These are phyloP conservation scores for Fragaria nilgerrensis DNA, from an alignment of 306 rosid species.

Conservation along the genomic window DNA sequence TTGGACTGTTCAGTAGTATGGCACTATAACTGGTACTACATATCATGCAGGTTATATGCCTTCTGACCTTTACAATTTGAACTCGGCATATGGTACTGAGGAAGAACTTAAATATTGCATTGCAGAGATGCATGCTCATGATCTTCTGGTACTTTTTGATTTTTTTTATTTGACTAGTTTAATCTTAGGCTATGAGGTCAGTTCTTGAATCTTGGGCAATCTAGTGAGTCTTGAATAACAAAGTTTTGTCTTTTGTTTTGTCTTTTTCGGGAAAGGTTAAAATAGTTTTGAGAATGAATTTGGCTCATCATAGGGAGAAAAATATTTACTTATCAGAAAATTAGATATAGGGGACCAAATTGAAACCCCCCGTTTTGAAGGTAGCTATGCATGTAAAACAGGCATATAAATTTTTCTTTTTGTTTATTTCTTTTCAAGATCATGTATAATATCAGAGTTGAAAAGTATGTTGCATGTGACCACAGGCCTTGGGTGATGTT, in stretches of 20 bases:
- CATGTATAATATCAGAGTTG: constrained; percentile 6
- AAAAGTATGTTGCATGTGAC: constrained; percentile 20
- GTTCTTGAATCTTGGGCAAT: background rate
- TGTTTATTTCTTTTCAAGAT: background rate
- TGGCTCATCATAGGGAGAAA: background rate
- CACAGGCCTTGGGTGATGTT: constrained; percentile 71
- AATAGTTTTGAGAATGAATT: background rate
- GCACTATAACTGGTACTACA: constrained; percentile 20
- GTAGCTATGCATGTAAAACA: background rate
- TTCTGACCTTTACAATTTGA: constrained; percentile 77
- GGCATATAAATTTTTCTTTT: constrained; percentile 1
- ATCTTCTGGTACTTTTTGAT: constrained; percentile 51
- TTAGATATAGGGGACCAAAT: background rate
- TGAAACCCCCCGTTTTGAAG: background rate
- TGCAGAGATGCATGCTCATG: constrained; percentile 67
- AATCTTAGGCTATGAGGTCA: constrained; percentile 13
- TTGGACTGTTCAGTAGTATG: background rate
- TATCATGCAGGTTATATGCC: constrained; percentile 76
- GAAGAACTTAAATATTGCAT: constrained; percentile 71
- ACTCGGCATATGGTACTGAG: constrained; percentile 65
- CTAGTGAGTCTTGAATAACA: background rate
- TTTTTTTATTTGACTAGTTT: constrained; percentile 22
- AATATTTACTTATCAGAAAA: background rate
- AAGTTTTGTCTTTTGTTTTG: background rate
- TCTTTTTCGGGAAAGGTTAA: background rate